These are phyloP conservation scores for Umbelopsis sp. DNA, from an alignment of 371 early-diverging fungal genomes.

Conservation along the genomic window DNA sequence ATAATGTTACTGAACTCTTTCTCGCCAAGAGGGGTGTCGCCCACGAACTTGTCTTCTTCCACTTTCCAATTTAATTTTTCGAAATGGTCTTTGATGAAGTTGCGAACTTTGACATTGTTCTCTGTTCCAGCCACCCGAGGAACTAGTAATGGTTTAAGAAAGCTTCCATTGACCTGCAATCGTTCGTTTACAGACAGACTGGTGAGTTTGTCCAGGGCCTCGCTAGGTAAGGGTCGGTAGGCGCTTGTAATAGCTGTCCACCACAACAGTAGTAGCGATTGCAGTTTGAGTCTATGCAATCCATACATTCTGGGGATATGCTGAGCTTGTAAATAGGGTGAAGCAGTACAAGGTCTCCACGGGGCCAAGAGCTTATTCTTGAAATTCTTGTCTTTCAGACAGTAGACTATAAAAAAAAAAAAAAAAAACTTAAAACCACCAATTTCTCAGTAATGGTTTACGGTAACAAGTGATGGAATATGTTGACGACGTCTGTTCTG, in stretches of 20 bases:
- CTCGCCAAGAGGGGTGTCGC: slow-evolving; percentile 75
- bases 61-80: slow-evolving; percentile 73
- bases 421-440: too few relatives aligned
- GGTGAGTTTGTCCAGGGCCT: slow-evolving; percentile 25
- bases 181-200: slow-evolving; percentile 24
- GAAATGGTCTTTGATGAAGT: slow-evolving; percentile 70
- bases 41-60: slow-evolving; percentile 79
- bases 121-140: slow-evolving; percentile 80
- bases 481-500: too few relatives aligned
- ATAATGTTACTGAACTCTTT: slow-evolving; percentile 85
- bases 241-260: slow-evolving; percentile 5
- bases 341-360: too few relatives aligned
- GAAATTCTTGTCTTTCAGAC: too few relatives aligned
- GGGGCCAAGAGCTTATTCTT: too few relatives aligned
- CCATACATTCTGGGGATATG: neutral
- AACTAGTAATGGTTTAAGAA: slow-evolving; percentile 69
- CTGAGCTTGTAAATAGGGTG: too few relatives aligned
- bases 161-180: slow-evolving; percentile 45
- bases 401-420: too few relatives aligned
- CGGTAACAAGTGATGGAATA: too few relatives aligned
- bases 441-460: too few relatives aligned
- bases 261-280: neutral
- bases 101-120: slow-evolving; percentile 68
- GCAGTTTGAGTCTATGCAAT: neutral
- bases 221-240: slow-evolving; percentile 24